Evolutionary conservation across 352 stramenopile species (phyloP).

Genomic region (Globisporangium lucens): DNA sequence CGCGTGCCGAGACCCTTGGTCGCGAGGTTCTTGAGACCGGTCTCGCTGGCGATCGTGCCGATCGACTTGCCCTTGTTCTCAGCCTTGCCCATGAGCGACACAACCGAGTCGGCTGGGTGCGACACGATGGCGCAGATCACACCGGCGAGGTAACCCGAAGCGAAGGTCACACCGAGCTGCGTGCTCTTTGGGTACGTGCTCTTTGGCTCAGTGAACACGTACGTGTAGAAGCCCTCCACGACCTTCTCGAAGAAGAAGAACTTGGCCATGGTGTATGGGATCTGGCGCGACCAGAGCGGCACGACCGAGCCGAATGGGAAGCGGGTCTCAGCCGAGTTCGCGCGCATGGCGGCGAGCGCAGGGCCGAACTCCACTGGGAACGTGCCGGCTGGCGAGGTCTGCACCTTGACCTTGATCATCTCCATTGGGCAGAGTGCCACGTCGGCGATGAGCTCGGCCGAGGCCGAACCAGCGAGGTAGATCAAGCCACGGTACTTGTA

Average conservation of each 20-base stretch:
- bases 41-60: slow-evolving; percentile 85
- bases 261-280: slow-evolving; percentile 99
- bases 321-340: slow-evolving; percentile 82
- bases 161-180: slow-evolving; percentile 96
- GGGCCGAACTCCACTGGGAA: slow-evolving; percentile 88
- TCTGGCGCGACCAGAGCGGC: slow-evolving; percentile 90
- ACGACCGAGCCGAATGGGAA: slow-evolving; percentile 92
- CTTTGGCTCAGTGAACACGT: slow-evolving; percentile 91
- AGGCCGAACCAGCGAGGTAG: slow-evolving; percentile 91
- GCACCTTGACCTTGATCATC: slow-evolving; percentile 95
- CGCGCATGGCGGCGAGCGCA: slow-evolving; percentile 86
- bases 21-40: slow-evolving; percentile 70
- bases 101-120: slow-evolving; percentile 98
- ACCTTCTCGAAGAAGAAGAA: slow-evolving; percentile 97
- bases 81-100: slow-evolving; percentile 95
- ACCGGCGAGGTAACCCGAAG: slow-evolving; percentile 98
- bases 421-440: slow-evolving; percentile 93
- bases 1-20: slow-evolving; percentile 90
- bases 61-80: slow-evolving; percentile 91
- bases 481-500: slow-evolving; percentile 92
- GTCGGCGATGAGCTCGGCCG: slow-evolving; percentile 93
- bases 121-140: slow-evolving; percentile 99
- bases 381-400: slow-evolving; percentile 86
- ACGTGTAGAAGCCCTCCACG: slow-evolving; percentile 84
- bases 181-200: slow-evolving; percentile 90